Conservation (phyloP, 441 rosid species). For the Populus hybrid region DNA sequence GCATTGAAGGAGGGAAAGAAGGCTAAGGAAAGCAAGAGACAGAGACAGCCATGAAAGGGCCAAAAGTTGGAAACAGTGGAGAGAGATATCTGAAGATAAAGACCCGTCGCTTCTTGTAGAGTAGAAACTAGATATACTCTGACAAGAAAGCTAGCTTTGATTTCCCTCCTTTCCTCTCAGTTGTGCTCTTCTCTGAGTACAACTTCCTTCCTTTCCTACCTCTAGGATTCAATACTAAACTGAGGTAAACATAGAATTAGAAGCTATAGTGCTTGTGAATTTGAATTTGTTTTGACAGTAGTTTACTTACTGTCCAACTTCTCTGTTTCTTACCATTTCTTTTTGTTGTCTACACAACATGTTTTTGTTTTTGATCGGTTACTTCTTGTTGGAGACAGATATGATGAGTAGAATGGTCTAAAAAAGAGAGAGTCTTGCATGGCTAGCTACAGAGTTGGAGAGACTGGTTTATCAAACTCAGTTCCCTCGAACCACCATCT, state of each 20-base stretch:
- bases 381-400: conserved; percentile 17
- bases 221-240: conserved; percentile 2
- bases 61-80: conserved; percentile 29
- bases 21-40: conserved; percentile 28
- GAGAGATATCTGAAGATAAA: conserved; percentile 37
- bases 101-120: conserved; percentile 49
- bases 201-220: neutral
- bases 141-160: conserved; percentile 46
- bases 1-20: conserved; percentile 38
- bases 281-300: neutral
- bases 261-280: neutral
- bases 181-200: conserved; percentile 22
- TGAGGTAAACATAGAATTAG: conserved; percentile 9
- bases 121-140: conserved; percentile 37
- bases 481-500: conserved; percentile 65
- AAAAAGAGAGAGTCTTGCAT: conserved; percentile 36
- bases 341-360: conserved; percentile 14
- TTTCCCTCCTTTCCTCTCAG: neutral
- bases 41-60: conserved; percentile 44
- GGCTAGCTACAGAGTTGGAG: conserved; percentile 80
- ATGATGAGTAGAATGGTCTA: conserved; percentile 28
- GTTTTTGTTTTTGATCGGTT: conserved; percentile 9
- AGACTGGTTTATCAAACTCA: conserved; percentile 60
- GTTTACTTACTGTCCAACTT: neutral
- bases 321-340: conserved; percentile 23